These are phyloP conservation scores for Suillus bovinus DNA, from an alignment of 768 basidiomycete genomes.

Conservation along the genomic window DNA sequence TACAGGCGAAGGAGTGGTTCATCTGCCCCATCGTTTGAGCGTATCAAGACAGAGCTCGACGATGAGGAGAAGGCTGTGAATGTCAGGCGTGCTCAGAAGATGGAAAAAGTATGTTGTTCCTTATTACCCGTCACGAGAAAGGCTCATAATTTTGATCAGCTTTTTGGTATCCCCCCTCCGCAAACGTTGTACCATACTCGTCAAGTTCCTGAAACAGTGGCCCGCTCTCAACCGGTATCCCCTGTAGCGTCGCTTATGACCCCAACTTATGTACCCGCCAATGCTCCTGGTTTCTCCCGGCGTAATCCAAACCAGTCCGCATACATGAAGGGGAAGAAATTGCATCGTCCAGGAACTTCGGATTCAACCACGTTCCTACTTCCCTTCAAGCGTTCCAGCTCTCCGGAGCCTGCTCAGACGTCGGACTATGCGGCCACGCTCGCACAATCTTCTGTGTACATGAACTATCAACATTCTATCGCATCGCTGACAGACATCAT, in stretches of 20 bases:
- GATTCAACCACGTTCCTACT: constrained; percentile 62
- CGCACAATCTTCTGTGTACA: constrained; percentile 54
- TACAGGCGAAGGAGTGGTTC: constrained; percentile 56
- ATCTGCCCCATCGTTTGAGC: constrained; percentile 50
- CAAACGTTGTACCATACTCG: constrained; percentile 77
- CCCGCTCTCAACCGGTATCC: constrained; percentile 30
- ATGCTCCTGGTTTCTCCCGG: constrained; percentile 21
- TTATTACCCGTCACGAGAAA: not conserved
- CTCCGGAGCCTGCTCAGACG: constrained; percentile 11
- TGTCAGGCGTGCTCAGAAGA: constrained; percentile 79
- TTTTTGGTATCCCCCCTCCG: constrained; percentile 82
- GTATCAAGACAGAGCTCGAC: constrained; percentile 69
- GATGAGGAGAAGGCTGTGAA: constrained; percentile 77
- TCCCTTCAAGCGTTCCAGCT: constrained; percentile 24
- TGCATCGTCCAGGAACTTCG: constrained; percentile 55
- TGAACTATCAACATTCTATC: constrained; percentile 78
- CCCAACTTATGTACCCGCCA: constrained; percentile 21
- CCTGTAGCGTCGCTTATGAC: constrained; percentile 14
- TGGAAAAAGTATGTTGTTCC: constrained; percentile 68
- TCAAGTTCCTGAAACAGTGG: constrained; percentile 37
- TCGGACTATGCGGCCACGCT: constrained; percentile 23
- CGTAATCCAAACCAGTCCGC: constrained; percentile 52
- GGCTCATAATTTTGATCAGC: constrained; percentile 39
- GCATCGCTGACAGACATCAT: constrained; percentile 81
- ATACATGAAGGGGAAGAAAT: constrained; percentile 47